Evolutionary conservation across 176 grass and related monocot species (phyloP), one percentile per base, ranked within the genome.

Genomic region (Triticum turgidum): DNA sequence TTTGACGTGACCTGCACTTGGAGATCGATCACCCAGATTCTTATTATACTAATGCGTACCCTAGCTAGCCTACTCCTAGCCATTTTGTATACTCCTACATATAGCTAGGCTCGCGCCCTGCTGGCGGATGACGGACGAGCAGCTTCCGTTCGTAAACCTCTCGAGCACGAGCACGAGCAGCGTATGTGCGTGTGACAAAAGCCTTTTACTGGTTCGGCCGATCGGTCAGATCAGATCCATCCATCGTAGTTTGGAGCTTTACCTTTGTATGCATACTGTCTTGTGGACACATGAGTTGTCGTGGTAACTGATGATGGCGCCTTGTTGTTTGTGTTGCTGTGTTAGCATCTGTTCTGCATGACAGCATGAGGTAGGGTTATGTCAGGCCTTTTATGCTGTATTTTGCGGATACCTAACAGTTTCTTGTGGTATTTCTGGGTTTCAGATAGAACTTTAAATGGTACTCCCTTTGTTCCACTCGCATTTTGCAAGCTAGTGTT

Each of bases 191-290:
- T 78, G 34, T 83, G 80, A 59, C 73, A 80, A 79, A 65, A 21
- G 7, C 39, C 44, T 83, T 61, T 80, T 61, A 51, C 68, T 75
- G 76, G 74, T 91, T 61, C 7, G 47, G 77, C 29, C 85, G 82
- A 88, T 76, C 75, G 39, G 89, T 85, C 82, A 91, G 86, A 70
- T 81, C 62, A 74, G 17, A 7, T 58, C 42, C 72, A 18, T 76
- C 73, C 73, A 32, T 91, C 77, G 51, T 88, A 85, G 77, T 91
- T 91, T 88, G 86, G 69, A 88, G 49, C 76, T 85, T 77, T 70
- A 64, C 81, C 45, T 81, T 80, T 70, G 69, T 88, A 88, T 86
- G 34, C 76, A 68, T 84, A 76, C 85, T 76, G 37, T 80, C 74
- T 86, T 45, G 25, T 58, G 73, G 73, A 76, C 51, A 74, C 81